These are phyloP conservation scores for Tephrocybe sp. DNA, from an alignment of 768 basidiomycete genomes.

Conservation along the genomic window DNA sequence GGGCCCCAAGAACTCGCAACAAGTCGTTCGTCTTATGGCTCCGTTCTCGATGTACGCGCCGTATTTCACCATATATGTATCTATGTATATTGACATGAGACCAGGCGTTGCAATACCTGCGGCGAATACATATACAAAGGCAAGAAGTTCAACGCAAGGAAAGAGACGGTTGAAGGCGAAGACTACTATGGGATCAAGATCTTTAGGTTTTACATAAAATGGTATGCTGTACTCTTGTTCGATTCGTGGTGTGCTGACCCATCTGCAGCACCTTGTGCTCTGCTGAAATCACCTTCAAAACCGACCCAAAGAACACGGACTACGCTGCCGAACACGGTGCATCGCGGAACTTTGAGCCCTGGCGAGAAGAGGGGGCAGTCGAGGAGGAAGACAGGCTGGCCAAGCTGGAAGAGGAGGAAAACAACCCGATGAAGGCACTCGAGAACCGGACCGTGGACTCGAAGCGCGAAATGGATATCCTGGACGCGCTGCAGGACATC, in stretches of 20 bases:
- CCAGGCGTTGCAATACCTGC: slow-evolving; percentile 89
- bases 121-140: slow-evolving; percentile 99
- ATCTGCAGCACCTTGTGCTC: slow-evolving; percentile 82
- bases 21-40: slow-evolving; percentile 98
- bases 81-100: slow-evolving; percentile 8
- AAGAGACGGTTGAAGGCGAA: slow-evolving; percentile 96
- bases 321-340: slow-evolving; percentile 95
- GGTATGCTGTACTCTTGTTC: slow-evolving; percentile 44
- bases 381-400: slow-evolving; percentile 85
- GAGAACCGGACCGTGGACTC: slow-evolving; percentile 92
- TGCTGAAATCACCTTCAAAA: slow-evolving; percentile 99
- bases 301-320: slow-evolving; percentile 97
- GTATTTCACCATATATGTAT: not conserved
- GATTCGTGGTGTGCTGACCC: slow-evolving; percentile 15
- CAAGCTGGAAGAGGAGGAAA: slow-evolving; percentile 88
- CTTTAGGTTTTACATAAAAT: slow-evolving; percentile 91
- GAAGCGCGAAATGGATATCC: slow-evolving; percentile 97
- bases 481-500: slow-evolving; percentile 94
- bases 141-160: slow-evolving; percentile 99
- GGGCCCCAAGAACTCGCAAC: slow-evolving; percentile 91
- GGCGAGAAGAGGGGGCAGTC: slow-evolving; percentile 79
- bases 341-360: slow-evolving; percentile 96
- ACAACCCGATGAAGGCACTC: slow-evolving; percentile 95
- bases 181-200: slow-evolving; percentile 99
- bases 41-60: slow-evolving; percentile 90